Evolutionary conservation across 805 yeast genomes (phyloP).

Genomic region (Schizosaccharomyces osmophilus): DNA sequence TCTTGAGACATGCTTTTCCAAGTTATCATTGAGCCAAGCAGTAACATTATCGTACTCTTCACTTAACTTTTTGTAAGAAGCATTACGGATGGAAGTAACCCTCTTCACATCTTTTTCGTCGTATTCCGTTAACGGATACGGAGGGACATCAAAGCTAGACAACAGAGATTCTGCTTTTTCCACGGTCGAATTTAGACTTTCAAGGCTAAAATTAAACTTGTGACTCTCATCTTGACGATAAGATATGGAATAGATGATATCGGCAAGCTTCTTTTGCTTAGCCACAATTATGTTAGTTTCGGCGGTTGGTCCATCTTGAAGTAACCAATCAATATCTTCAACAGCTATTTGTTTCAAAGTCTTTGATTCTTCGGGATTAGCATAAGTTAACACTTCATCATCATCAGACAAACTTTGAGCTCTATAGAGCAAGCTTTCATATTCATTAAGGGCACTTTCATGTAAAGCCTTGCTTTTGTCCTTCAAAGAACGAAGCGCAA

Average conservation of each 20-base stretch:
- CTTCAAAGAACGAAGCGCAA: conserved; percentile 26
- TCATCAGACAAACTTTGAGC: conserved; percentile 37
- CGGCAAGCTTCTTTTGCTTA: background rate
- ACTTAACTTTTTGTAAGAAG: background rate
- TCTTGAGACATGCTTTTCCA: background rate
- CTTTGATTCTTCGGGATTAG: background rate
- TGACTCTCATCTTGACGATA: background rate
- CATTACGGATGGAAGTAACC: background rate
- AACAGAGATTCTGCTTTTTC: background rate
- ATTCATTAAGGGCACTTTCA: conserved; percentile 36
- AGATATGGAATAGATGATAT: background rate
- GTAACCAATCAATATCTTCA: background rate
- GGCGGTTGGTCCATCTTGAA: background rate
- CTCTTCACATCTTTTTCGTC: conserved; percentile 1
- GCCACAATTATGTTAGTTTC: background rate
- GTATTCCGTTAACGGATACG: background rate
- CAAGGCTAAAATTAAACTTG: background rate
- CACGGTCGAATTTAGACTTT: conserved; percentile 5
- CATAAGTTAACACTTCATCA: conserved; percentile 17
- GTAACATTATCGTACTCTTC: background rate
- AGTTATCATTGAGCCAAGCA: background rate
- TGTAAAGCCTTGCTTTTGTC: conserved; percentile 31
- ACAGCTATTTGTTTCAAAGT: background rate
- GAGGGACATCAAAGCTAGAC: background rate
- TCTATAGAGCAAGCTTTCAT: conserved; percentile 53